Percentiles rank a stretch among this genome's conserved stretches.
phyloP scores from a whole-genome alignment of 164 flowering plant species.

The Annona cherimola region DNA sequence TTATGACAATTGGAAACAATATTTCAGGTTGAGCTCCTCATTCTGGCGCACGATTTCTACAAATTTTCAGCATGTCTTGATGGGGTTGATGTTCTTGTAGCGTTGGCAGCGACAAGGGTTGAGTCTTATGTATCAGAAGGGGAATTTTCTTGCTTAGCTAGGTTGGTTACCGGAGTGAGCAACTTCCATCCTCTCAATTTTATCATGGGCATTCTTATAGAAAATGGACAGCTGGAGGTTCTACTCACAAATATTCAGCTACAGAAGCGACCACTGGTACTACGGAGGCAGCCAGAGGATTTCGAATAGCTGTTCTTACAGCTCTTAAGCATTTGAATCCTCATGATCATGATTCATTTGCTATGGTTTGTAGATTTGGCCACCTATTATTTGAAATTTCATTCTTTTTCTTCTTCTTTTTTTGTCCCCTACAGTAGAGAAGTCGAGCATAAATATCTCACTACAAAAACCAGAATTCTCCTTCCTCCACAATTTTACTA shows the following conservation, averaged over 20 bases:
- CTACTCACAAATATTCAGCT: conserved; percentile 92
- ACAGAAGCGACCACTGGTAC: conserved; percentile 68
- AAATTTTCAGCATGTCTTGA: conserved; percentile 96
- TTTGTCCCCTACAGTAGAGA: neutral
- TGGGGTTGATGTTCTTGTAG: conserved; percentile 98
- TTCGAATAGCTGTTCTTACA: conserved; percentile 94
- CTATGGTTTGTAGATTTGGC: conserved; percentile 55
- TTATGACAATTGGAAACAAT: conserved; percentile 8
- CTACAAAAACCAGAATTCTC: neutral
- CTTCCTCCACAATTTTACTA: no score
- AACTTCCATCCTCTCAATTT: conserved; percentile 94
- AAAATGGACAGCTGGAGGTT: conserved; percentile 92
- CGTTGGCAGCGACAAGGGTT: conserved; percentile 96
- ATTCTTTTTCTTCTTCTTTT: neutral
- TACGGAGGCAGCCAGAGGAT: conserved; percentile 83
- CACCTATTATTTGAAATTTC: neutral
- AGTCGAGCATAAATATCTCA: neutral
- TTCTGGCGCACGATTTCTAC: conserved; percentile 96
- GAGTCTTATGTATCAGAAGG: conserved; percentile 97
- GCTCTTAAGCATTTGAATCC: conserved; percentile 86
- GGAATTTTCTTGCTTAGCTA: conserved; percentile 95
- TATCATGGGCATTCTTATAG: conserved; percentile 91
- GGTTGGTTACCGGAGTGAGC: conserved; percentile 93
- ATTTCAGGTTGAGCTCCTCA: conserved; percentile 95
- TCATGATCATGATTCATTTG: conserved; percentile 84